Percentiles rank a stretch among this genome's conserved stretches.
These are phyloP conservation scores for Dictyophora rubrovolvata DNA, from an alignment of 768 basidiomycete genomes.

Conservation along the genomic window DNA sequence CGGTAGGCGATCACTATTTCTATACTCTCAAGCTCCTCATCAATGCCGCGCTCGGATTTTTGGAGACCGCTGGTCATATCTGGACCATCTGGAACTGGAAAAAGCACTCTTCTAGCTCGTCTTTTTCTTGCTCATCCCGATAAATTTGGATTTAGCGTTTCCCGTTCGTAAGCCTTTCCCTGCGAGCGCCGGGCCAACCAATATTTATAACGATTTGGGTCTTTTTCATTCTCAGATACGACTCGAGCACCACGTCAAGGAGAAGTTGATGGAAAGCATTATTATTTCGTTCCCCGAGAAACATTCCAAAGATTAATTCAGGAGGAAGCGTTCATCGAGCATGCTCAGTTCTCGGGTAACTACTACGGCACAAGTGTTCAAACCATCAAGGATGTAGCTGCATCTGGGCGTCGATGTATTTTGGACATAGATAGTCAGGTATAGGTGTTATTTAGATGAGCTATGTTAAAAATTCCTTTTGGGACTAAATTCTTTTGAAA, in stretches of 20 bases:
- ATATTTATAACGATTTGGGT: background rate
- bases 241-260: slow-evolving; percentile 77
- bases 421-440: slow-evolving; percentile 97
- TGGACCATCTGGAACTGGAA: slow-evolving; percentile 89
- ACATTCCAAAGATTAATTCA: slow-evolving; percentile 60
- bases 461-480: background rate
- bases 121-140: slow-evolving; percentile 76
- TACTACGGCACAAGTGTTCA: slow-evolving; percentile 85
- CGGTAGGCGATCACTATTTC: no score
- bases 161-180: slow-evolving; percentile 45
- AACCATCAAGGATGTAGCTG: slow-evolving; percentile 59
- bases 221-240: slow-evolving; percentile 50
- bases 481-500: slow-evolving; percentile 21
- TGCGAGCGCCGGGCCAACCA: background rate
- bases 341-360: slow-evolving; percentile 89
- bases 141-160: slow-evolving; percentile 88
- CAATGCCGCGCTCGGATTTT: slow-evolving; percentile 8
- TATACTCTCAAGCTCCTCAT: no score
- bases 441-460: background rate
- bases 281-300: slow-evolving; percentile 73
- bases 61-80: slow-evolving; percentile 74
- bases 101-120: slow-evolving; percentile 77
- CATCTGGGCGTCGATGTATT: slow-evolving; percentile 71
- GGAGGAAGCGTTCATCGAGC: slow-evolving; percentile 79
- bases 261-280: slow-evolving; percentile 73